Base-by-base conservation (phyloP, 1,284 basidiomycete genomes). In the Ustilago trichophora region DNA sequence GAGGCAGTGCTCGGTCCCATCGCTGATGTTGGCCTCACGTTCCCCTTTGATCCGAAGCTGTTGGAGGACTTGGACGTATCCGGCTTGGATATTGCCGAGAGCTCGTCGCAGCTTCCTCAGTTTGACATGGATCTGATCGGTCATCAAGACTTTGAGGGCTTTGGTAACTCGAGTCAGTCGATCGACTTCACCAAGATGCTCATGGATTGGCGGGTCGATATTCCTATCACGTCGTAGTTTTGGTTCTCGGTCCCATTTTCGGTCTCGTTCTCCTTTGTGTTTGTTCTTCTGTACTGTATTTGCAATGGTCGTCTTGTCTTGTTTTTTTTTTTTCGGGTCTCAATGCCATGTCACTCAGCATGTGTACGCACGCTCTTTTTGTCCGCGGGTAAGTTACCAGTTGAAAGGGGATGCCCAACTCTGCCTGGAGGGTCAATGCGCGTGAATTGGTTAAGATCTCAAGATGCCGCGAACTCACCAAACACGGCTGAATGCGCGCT, bases 121-220 rank as follows among this genome's bases (percentile, higher is more conserved):
- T 51, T 68, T 16, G 65, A 68, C 35, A 33, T 68, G 45, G 65
- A 68, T 25, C 54, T 68, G 35, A 27, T 68, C 34, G 54, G 58
- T 8, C 58, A 57, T 12, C 58, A 57, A 27, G 65, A 68, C 19
- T 62, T 68, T 11, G 65, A 68, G 27, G 58, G 65, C 1, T 54
- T 35, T 10, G 53, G 53, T 27, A 68, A 68, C 35, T 49, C 58
- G 29, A 51, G 54, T 32, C 53, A 52, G 35, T 53, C 49, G 42
- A 44, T 68, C 25, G 65, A 62, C 58, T 68, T 68, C 58, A 58
- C 52, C 19, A 68, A 58, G 48, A 62, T 68, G 58, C 58, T 68
- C 33, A 53, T 45, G 36, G 58, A 68, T 9, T 68, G 65, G 65
- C 47, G 56, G n/a, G 46, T 51, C 21, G 65, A 68, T 3, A 35